Percentiles rank a stretch among this genome's conserved stretches.
Evolutionary conservation across 345 rosid species (phyloP).

Genomic region (Syzygium aqueum): DNA sequence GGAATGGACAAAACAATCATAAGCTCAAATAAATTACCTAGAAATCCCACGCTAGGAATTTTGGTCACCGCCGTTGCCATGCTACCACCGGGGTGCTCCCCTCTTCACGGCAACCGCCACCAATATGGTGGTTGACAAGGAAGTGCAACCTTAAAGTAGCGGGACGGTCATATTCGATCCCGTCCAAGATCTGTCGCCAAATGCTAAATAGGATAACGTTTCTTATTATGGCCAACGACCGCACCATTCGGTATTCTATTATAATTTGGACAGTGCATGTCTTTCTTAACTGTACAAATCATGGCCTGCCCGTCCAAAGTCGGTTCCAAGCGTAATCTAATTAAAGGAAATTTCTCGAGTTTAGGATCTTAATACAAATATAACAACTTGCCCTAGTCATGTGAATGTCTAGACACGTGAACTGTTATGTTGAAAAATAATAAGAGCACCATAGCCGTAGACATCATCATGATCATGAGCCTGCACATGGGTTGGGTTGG

Average conservation of each 20-base stretch:
- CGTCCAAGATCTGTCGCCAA: neutral
- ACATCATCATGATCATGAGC: neutral
- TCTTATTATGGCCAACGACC: neutral
- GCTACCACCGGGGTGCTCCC: neutral
- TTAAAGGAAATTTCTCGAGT: neutral
- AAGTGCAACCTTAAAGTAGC: neutral
- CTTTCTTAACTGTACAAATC: neutral
- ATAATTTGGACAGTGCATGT: neutral
- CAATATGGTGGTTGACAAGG: neutral
- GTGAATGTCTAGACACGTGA: neutral
- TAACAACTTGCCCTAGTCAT: neutral
- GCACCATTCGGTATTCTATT: too few relatives aligned
- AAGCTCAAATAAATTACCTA: neutral
- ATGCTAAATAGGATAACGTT: neutral
- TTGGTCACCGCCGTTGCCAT: neutral
- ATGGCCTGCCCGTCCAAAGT: neutral
- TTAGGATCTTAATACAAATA: neutral
- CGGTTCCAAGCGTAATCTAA: neutral
- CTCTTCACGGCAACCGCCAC: neutral
- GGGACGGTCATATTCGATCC: neutral
- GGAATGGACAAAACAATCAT: neutral
- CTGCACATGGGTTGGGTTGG: too few relatives aligned
- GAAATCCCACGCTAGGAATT: neutral
- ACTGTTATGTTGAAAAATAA: neutral
- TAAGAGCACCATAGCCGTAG: neutral